These are phyloP conservation scores for Chalaropsis thielavioides DNA, from an alignment of 2,329 filamentous ascomycete species.

Conservation along the genomic window DNA sequence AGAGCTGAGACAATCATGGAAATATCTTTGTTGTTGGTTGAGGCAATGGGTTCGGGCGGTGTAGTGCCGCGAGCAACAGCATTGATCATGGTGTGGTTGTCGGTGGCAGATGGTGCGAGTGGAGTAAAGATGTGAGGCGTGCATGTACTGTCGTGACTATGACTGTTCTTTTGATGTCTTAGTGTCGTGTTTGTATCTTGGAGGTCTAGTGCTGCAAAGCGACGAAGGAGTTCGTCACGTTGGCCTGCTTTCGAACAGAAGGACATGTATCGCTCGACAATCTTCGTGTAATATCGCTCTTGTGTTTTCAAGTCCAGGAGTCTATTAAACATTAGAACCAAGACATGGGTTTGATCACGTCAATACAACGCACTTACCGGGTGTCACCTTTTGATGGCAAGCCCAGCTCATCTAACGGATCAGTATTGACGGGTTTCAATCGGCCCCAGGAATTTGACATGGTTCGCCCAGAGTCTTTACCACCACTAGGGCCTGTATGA, in stretches of 20 bases:
- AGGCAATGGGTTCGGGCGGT: constrained; percentile 6
- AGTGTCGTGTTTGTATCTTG: constrained; percentile 7
- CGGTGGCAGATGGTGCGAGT: constrained; percentile 11
- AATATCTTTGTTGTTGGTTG: constrained; percentile 39
- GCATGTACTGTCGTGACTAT: not conserved
- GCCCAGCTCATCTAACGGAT: constrained; percentile 68
- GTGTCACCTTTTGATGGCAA: constrained; percentile 84
- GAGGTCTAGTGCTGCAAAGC: constrained; percentile 50
- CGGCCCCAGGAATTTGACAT: constrained; percentile 49
- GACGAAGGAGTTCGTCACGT: constrained; percentile 56
- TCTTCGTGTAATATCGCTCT: constrained; percentile 73
- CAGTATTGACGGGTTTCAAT: constrained; percentile 57
- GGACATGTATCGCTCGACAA: constrained; percentile 75
- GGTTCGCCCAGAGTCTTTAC: constrained; percentile 21
- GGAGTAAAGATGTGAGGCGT: not conserved
- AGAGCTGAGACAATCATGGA: constrained; percentile 66
- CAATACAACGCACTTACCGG: constrained; percentile 37
- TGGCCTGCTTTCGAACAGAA: constrained; percentile 67
- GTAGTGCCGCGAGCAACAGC: not conserved
- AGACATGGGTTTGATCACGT: not conserved
- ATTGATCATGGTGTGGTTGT: not conserved
- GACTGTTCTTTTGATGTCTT: not conserved
- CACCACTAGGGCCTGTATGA: not conserved
- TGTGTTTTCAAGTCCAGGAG: constrained; percentile 63
- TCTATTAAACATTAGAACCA: constrained; percentile 27